Conservation (phyloP, 1,284 basidiomycete species). For the Phaffia rhodozyma region DNA sequence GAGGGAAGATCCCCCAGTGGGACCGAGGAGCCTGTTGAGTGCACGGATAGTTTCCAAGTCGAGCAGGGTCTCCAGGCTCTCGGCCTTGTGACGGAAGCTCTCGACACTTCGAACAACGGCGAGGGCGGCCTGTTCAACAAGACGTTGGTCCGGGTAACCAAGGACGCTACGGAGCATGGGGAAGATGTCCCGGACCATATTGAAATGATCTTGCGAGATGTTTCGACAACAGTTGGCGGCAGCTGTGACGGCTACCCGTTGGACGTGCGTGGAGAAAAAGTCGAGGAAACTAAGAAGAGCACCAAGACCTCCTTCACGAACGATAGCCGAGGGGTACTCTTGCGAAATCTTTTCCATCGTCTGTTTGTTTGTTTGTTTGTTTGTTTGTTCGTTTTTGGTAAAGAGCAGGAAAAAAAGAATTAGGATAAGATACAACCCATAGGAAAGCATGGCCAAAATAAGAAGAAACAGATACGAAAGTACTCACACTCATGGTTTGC, state of each 20-base stretch:
- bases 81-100: slow-evolving; percentile 69
- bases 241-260: slow-evolving; percentile 88
- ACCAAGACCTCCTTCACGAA: slow-evolving; percentile 80
- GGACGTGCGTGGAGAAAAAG: slow-evolving; percentile 93
- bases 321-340: slow-evolving; percentile 85
- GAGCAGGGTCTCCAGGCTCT: slow-evolving; percentile 73
- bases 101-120: slow-evolving; percentile 87
- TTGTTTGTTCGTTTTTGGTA: too few relatives aligned
- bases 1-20: slow-evolving; percentile 70
- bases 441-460: too few relatives aligned
- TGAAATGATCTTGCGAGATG: slow-evolving; percentile 70
- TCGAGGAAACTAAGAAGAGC: slow-evolving; percentile 87
- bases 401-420: background rate
- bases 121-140: slow-evolving; percentile 85
- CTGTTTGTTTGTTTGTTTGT: too few relatives aligned
- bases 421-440: slow-evolving; percentile 26
- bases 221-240: slow-evolving; percentile 91
- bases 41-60: slow-evolving; percentile 70
- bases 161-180: slow-evolving; percentile 83
- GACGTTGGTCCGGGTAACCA: slow-evolving; percentile 76
- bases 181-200: slow-evolving; percentile 78
- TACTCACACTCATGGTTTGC: slow-evolving; percentile 82
- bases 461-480: slow-evolving; percentile 10
- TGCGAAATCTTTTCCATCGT: slow-evolving; percentile 77
- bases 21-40: slow-evolving; percentile 70